These are phyloP conservation scores for Protomyces inundatus DNA, from an alignment of 1,139 yeast genomes.

Conservation along the genomic window DNA sequence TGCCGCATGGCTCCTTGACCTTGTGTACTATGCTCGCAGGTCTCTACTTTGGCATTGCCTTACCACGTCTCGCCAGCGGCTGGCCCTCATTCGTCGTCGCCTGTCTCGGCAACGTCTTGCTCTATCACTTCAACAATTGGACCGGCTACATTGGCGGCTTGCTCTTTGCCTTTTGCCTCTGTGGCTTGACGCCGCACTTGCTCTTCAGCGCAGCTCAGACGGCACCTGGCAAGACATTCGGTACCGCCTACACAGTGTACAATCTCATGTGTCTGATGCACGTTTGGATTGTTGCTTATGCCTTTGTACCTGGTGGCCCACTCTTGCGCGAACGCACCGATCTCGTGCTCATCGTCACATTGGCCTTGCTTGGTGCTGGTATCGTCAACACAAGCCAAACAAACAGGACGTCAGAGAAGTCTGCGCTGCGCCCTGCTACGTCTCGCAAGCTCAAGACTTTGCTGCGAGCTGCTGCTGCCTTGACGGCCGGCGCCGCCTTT, in stretches of 20 bases:
- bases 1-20: slow-evolving; percentile 71
- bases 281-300: slow-evolving; percentile 97
- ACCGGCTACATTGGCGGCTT: slow-evolving; percentile 75
- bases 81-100: slow-evolving; percentile 41
- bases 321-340: slow-evolving; percentile 83
- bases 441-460: slow-evolving; percentile 32
- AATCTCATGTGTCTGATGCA: slow-evolving; percentile 65
- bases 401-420: slow-evolving; percentile 28
- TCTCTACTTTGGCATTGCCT: slow-evolving; percentile 44
- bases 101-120: slow-evolving; percentile 47
- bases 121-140: slow-evolving; percentile 64
- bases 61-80: slow-evolving; percentile 32
- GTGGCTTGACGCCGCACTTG: slow-evolving; percentile 30
- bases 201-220: slow-evolving; percentile 40
- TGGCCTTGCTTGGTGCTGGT: slow-evolving; percentile 45
- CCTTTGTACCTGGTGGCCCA: slow-evolving; percentile 94
- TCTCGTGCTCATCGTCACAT: slow-evolving; percentile 55
- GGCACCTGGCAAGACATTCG: slow-evolving; percentile 55
- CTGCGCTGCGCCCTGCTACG: neutral
- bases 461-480: slow-evolving; percentile 36
- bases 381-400: slow-evolving; percentile 29
- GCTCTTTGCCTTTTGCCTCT: slow-evolving; percentile 56
- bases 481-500: neutral
- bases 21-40: slow-evolving; percentile 62
- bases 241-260: slow-evolving; percentile 51